These are phyloP conservation scores for Ogataea ganodermae DNA, from an alignment of 805 yeast genomes.

Conservation along the genomic window DNA sequence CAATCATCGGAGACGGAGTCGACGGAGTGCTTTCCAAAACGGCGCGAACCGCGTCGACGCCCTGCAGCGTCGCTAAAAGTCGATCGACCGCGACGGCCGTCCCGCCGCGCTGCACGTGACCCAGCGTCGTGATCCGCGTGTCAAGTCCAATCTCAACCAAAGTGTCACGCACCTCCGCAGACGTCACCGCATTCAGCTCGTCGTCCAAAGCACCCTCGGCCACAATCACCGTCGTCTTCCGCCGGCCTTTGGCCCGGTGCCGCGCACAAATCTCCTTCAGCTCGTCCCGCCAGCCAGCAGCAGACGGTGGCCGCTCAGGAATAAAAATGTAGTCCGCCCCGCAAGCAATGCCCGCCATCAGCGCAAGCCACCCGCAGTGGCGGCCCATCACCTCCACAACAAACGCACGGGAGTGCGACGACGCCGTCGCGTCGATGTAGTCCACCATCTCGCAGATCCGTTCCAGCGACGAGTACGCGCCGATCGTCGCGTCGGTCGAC, in stretches of 20 bases:
- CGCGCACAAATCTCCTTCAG: constrained; percentile 72
- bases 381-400: constrained; percentile 99
- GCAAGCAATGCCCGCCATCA: constrained; percentile 96
- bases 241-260: constrained; percentile 84
- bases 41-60: constrained; percentile 96
- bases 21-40: constrained; percentile 85
- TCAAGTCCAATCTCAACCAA: constrained; percentile 85
- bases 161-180: constrained; percentile 79
- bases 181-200: constrained; percentile 76
- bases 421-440: constrained; percentile 96
- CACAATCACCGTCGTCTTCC: constrained; percentile 94
- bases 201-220: constrained; percentile 96
- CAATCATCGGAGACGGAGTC: constrained; percentile 94
- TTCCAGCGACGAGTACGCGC: constrained; percentile 91
- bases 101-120: constrained; percentile 99
- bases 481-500: constrained; percentile 93
- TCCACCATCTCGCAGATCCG: constrained; percentile 93
- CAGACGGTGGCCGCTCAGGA: constrained; percentile 88
- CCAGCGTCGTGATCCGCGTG: constrained; percentile 91
- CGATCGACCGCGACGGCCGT: constrained; percentile 96
- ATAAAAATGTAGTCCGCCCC: constrained; percentile 93
- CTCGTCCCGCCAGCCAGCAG: constrained; percentile 76
- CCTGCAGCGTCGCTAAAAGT: constrained; percentile 89
- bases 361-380: constrained; percentile 98
- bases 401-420: constrained; percentile 95